Percentiles rank a stretch among this genome's conserved stretches.
Conservation (phyloP, 1,284 basidiomycete species). For the Ustilago bromivora region DNA sequence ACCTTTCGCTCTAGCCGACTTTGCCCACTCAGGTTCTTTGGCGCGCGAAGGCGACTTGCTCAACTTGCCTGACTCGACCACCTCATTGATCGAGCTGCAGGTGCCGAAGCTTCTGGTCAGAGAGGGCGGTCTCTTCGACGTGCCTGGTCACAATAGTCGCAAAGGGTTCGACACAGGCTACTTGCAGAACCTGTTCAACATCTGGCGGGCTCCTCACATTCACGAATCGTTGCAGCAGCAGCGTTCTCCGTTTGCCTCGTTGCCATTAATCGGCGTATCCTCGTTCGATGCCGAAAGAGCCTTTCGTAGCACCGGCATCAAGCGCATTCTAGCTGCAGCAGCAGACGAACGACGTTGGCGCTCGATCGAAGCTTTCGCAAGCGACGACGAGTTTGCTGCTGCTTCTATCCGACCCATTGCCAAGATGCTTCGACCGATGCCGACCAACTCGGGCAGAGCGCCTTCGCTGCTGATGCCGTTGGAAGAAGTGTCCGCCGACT, state of each 20-base stretch:
- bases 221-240: conserved; percentile 78
- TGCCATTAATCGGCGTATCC: conserved; percentile 77
- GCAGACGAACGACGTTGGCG: conserved; percentile 46
- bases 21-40: conserved; percentile 83
- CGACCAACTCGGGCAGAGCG: conserved; percentile 57
- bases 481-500: conserved; percentile 75
- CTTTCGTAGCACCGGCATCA: conserved; percentile 74
- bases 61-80: conserved; percentile 82
- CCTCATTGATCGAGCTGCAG: conserved; percentile 83
- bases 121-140: conserved; percentile 80
- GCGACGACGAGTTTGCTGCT: conserved; percentile 76
- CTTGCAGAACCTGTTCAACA: conserved; percentile 82
- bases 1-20: conserved; percentile 88
- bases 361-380: conserved; percentile 63
- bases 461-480: conserved; percentile 74
- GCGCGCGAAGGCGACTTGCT: conserved; percentile 87
- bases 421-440: conserved; percentile 68
- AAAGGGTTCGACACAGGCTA: conserved; percentile 76
- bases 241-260: conserved; percentile 78
- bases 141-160: conserved; percentile 76
- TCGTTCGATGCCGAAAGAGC: conserved; percentile 76
- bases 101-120: conserved; percentile 84
- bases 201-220: conserved; percentile 89
- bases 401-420: conserved; percentile 67
- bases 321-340: conserved; percentile 73